Conservation (phyloP, 495 filamentous ascomycete species). For the Entonaema liquescens region DNA sequence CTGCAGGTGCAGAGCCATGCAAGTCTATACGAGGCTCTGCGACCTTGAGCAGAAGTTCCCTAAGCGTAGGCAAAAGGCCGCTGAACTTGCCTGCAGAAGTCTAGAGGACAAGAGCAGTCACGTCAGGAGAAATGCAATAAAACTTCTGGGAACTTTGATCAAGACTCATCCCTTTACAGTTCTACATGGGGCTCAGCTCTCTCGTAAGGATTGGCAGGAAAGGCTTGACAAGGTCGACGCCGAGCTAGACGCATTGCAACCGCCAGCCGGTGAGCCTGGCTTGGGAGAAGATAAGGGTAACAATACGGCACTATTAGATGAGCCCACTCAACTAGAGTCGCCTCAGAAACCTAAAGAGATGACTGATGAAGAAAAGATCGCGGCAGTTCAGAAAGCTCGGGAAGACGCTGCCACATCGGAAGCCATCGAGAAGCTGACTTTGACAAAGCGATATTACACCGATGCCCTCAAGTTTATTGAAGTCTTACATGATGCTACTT, state of each 20-base stretch:
- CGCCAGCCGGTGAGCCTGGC: conserved; percentile 78
- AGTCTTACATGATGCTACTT: conserved; percentile 83
- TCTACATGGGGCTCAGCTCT: conserved; percentile 88
- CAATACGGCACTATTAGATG: conserved; percentile 77
- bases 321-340: conserved; percentile 82
- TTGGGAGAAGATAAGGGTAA: conserved; percentile 68
- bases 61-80: conserved; percentile 84
- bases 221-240: conserved; percentile 81
- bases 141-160: conserved; percentile 84
- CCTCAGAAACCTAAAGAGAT: conserved; percentile 63
- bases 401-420: conserved; percentile 76
- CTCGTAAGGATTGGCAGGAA: conserved; percentile 81
- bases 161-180: conserved; percentile 93
- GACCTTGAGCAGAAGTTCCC: conserved; percentile 94
- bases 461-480: conserved; percentile 96
- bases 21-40: conserved; percentile 91
- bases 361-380: conserved; percentile 65
- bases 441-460: conserved; percentile 87
- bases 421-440: conserved; percentile 80
- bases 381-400: conserved; percentile 70
- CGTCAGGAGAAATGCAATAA: conserved; percentile 93
- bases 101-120: conserved; percentile 98
- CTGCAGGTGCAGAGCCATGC: conserved; percentile 88
- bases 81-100: conserved; percentile 85
- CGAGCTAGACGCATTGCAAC: conserved; percentile 82